phyloP scores from a whole-genome alignment of 1,284 basidiomycete species.

The Boletus sp. region DNA sequence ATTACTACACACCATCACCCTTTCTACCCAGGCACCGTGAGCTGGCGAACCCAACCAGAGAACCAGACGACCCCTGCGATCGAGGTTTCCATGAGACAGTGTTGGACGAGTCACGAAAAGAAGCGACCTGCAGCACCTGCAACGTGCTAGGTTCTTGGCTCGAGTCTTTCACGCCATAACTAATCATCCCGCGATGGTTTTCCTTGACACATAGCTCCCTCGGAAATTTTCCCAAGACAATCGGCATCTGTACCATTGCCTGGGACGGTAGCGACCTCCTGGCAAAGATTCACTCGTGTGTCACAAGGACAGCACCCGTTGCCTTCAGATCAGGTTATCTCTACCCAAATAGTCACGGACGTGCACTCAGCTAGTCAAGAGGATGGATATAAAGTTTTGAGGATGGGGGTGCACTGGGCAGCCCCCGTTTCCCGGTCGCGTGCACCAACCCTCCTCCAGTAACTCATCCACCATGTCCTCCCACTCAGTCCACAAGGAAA shows the following conservation, averaged over 20 bases:
- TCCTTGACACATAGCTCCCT: neutral
- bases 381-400: conserved; percentile 20
- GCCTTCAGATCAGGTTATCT: neutral
- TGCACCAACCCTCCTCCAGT: neutral
- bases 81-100: too few species aligned
- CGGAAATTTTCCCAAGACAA: conserved; percentile 4
- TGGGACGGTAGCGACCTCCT: conserved; percentile 11
- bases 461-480: conserved; percentile 18
- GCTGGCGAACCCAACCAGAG: too few species aligned
- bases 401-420: neutral
- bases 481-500: conserved; percentile 25
- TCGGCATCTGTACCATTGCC: conserved; percentile 17
- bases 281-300: neutral
- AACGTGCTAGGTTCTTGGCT: neutral
- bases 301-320: conserved; percentile 3
- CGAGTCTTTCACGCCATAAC: neutral
- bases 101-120: too few species aligned
- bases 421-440: neutral
- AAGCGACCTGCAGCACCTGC: neutral
- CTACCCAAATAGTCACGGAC: neutral
- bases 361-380: neutral
- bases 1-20: too few species aligned
- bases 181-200: conserved; percentile 6
- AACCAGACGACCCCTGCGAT: too few species aligned
- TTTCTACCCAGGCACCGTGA: too few species aligned